Base-by-base conservation (phyloP, 164 flowering plant species). In the Magnolia changhungtana region DNA sequence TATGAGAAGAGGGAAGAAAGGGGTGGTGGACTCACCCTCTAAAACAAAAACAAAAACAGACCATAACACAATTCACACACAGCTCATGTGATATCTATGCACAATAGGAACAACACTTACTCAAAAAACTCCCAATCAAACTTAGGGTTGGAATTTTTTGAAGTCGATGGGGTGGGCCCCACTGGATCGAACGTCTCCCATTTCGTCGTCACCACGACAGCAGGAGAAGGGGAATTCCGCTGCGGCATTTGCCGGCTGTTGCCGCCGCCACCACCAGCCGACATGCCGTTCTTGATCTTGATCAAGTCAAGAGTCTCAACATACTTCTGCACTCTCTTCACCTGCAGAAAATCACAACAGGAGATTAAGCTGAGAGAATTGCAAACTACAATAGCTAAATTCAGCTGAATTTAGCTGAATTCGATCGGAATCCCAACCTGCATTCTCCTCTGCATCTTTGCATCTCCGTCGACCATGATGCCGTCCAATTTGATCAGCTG, bases 401-500 rank as follows among this genome's bases (percentile, higher is more conserved):
- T 7, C 50, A 11, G 31, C 29, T 31, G 45, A 31, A 20, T 65
- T 27, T 7, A 27, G 71, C 50, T 14, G 31, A 23, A 19, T 64
- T 19, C 37, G 23, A 66, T 13, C 7, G 7, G 19, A 18, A 8
- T 7, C 45, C 71, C 71, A 13, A 94, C 98, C 96, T 94, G 99
- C 90, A 92, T 84, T 88, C 89, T 94, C 79, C 97, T 90, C 87
- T 92, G 97, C 82, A 88, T 75, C 78, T 90, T 91, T 11, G 81
- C 93, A 81, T 92, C 98, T 50, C 97, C 97, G 63, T 94, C 97
- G 1, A 86, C 96, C 70, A 84, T 76, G 31, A 96, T 87, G 0
- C 89, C 92, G 75, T 96, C 99, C 81, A 96, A 80, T 74, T 91
- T 96, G 49, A 96, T 85, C 82, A 94, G 78, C 68, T 96, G 92